Percentiles rank a stretch among this genome's conserved stretches.
Conservation (phyloP, 139 green algal genomes). For the Mychonastes homosphaera region DNA sequence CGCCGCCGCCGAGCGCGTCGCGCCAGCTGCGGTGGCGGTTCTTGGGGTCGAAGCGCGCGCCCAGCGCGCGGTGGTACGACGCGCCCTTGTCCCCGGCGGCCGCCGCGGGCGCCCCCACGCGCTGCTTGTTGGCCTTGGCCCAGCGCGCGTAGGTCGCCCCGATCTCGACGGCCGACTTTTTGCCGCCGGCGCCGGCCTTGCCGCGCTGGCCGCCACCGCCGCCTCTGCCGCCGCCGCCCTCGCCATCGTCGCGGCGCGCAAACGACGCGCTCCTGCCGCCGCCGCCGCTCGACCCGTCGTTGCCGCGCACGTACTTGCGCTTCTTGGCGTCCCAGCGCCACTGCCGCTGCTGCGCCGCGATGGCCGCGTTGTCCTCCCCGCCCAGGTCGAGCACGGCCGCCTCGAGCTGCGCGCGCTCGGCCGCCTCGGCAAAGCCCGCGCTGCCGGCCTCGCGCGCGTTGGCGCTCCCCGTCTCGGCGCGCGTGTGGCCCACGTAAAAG, state of each 20-base stretch:
- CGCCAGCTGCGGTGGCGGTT: constrained; percentile 22
- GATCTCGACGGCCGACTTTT: constrained; percentile 7
- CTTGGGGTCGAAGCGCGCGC: constrained; percentile 20
- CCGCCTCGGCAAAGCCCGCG: constrained; percentile 32
- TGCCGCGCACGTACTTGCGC: background rate
- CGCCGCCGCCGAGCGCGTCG: background rate
- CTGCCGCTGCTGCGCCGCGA: constrained; percentile 32
- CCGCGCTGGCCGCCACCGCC: constrained; percentile 22
- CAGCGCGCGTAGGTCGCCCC: constrained; percentile 57
- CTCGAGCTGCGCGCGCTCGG: constrained; percentile 30
- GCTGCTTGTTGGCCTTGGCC: constrained; percentile 45
- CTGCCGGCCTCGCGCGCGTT: constrained; percentile 19
- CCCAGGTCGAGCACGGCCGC: constrained; percentile 65
- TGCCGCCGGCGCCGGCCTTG: constrained; percentile 1
- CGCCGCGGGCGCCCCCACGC: constrained; percentile 26
- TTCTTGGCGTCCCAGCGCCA: constrained; percentile 18
- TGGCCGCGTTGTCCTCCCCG: constrained; percentile 54
- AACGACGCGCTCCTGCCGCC: constrained; percentile 19
- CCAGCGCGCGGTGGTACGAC: constrained; percentile 2
- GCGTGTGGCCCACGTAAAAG: constrained; percentile 30
- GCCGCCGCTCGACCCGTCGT: background rate
- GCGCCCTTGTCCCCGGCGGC: constrained; percentile 21
- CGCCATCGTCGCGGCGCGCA: constrained; percentile 9
- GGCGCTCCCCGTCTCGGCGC: background rate
- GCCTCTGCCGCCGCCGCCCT: constrained; percentile 19